phyloP scores from a whole-genome alignment of 176 grass and related monocot genomes.

The Cenchrus fungigraminus region DNA sequence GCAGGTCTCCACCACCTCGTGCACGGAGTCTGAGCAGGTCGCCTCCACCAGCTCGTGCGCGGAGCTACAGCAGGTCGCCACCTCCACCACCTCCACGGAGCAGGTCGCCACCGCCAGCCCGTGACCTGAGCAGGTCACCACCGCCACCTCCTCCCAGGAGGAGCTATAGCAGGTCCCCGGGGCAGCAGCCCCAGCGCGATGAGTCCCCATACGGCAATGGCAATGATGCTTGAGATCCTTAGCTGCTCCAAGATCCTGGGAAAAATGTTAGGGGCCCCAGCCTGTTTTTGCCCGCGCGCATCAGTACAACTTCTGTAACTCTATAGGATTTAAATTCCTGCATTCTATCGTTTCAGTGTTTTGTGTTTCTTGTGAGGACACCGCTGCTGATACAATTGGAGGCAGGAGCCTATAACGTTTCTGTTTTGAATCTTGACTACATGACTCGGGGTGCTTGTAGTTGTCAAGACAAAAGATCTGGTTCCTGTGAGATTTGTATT shows the following conservation, averaged over 20 bases:
- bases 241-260: constrained; percentile 30
- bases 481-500: constrained; percentile 25
- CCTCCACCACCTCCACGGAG: background rate
- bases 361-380: constrained; percentile 12
- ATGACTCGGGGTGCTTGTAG: constrained; percentile 28
- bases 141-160: constrained; percentile 22
- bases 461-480: background rate
- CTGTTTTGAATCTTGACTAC: constrained; percentile 25
- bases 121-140: constrained; percentile 35
- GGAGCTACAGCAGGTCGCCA: constrained; percentile 2
- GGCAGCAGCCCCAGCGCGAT: constrained; percentile 48
- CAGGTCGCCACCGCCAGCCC: constrained; percentile 42
- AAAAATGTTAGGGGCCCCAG: background rate
- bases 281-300: constrained; percentile 22
- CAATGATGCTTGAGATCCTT: constrained; percentile 46
- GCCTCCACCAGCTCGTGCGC: constrained; percentile 38
- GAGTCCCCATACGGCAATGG: constrained; percentile 83
- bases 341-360: constrained; percentile 11
- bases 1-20: constrained; percentile 34
- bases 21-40: constrained; percentile 62
- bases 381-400: constrained; percentile 58
- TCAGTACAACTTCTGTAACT: constrained; percentile 35
- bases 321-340: constrained; percentile 27
- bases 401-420: constrained; percentile 45
- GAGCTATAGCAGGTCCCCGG: constrained; percentile 60